These are phyloP conservation scores for Megacollybia marginata DNA, from an alignment of 768 basidiomycete genomes.

Conservation along the genomic window DNA sequence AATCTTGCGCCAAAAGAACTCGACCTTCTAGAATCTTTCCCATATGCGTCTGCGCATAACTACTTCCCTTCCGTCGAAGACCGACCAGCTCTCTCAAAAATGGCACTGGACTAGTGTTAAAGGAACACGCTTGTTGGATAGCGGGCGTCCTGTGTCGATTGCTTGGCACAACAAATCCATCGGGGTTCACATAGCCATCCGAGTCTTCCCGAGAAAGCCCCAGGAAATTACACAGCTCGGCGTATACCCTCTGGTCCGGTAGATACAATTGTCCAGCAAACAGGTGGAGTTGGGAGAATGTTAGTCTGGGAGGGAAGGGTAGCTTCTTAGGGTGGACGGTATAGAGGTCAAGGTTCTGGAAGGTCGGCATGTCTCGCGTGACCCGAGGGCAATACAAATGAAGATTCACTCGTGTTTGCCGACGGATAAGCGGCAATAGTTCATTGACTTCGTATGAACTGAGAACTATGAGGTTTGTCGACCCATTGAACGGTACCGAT, in stretches of 20 bases:
- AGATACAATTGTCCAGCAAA: conserved; percentile 26
- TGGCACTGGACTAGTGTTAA: conserved; percentile 15
- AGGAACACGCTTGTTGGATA: conserved; percentile 7
- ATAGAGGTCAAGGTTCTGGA: conserved; percentile 12
- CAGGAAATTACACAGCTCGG: conserved; percentile 17
- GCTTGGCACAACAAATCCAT: not conserved
- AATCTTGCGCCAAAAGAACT: conserved; percentile 2
- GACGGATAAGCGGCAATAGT: conserved; percentile 18
- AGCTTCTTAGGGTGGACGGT: conserved; percentile 13
- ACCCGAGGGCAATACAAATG: conserved; percentile 19
- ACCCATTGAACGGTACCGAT: conserved; percentile 4
- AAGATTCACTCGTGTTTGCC: conserved; percentile 10
- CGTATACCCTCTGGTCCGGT: conserved; percentile 17
- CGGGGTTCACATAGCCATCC: not conserved
- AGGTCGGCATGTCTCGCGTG: conserved; percentile 6
- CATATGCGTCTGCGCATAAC: conserved; percentile 7
- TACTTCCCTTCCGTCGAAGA: conserved; percentile 9
- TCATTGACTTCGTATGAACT: conserved; percentile 24
- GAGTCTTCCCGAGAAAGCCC: conserved; percentile 6
- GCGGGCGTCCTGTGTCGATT: not conserved
- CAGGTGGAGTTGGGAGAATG: conserved; percentile 15
- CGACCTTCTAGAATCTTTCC: conserved; percentile 5
- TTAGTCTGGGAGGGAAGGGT: not conserved
- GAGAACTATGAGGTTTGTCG: conserved; percentile 13
- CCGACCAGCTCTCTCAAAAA: conserved; percentile 9